Evolutionary conservation across 78 protist genomes (phyloP).

Genomic region (Emiliania huxleyi): DNA sequence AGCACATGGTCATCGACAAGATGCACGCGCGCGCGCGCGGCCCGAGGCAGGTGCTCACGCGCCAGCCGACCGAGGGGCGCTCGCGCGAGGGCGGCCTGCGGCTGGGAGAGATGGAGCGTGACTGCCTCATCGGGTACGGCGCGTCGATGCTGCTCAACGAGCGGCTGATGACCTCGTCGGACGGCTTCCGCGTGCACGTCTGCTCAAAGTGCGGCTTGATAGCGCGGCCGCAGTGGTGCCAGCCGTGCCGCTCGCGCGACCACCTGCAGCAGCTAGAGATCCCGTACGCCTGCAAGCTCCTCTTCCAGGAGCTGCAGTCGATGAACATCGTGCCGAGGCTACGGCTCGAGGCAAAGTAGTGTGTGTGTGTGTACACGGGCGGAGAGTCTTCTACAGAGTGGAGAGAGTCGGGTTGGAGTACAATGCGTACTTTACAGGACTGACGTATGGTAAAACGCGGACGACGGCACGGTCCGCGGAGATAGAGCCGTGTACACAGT

Average conservation of each 20-base stretch:
- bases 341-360: neutral
- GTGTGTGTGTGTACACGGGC: too few species aligned
- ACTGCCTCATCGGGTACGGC: conserved; percentile 94
- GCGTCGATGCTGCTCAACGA: conserved; percentile 82
- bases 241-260: conserved; percentile 77
- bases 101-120: conserved; percentile 89
- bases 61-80: conserved; percentile 99
- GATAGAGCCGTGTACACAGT: too few species aligned
- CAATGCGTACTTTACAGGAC: too few species aligned
- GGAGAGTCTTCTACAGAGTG: too few species aligned
- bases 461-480: too few species aligned
- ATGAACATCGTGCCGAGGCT: conserved; percentile 37
- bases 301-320: conserved; percentile 93
- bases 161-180: conserved; percentile 26
- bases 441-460: too few species aligned
- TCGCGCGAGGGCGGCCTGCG: conserved; percentile 99
- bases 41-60: conserved; percentile 92
- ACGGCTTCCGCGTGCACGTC: conserved; percentile 17
- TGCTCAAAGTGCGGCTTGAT: conserved; percentile 71
- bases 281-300: conserved; percentile 97
- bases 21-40: conserved; percentile 98
- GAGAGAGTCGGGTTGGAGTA: too few species aligned
- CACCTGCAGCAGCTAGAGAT: conserved; percentile 51
- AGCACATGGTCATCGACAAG: conserved; percentile 98
- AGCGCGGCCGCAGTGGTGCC: conserved; percentile 90